Evolutionary conservation across 768 basidiomycete species (phyloP).

Genomic region (Hortiboletus campestris): DNA sequence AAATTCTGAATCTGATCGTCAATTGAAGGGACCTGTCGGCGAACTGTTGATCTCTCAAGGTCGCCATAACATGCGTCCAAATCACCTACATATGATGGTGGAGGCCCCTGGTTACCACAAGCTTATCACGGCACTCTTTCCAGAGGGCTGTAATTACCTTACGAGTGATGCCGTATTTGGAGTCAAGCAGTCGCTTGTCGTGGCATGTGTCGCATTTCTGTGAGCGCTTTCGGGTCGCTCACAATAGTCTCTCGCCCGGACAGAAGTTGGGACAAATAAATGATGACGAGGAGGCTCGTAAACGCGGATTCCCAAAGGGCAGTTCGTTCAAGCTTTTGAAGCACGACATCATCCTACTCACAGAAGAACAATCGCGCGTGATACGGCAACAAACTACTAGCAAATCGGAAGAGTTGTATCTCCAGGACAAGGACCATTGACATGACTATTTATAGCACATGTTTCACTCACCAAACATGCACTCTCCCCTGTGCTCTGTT

Average conservation of each 20-base stretch:
- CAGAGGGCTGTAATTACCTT: constrained; percentile 65
- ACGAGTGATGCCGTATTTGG: constrained; percentile 79
- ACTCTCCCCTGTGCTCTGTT: not conserved
- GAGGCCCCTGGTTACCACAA: constrained; percentile 71
- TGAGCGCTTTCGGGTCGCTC: not conserved
- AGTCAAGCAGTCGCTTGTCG: constrained; percentile 73
- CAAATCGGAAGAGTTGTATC: constrained; percentile 7
- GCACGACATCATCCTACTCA: constrained; percentile 45
- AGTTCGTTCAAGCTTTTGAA: constrained; percentile 48
- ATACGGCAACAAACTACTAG: constrained; percentile 21
- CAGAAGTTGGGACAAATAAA: constrained; percentile 54
- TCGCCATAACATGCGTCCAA: constrained; percentile 77
- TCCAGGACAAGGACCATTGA: constrained; percentile 2
- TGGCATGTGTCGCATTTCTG: constrained; percentile 46
- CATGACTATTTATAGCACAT: not conserved
- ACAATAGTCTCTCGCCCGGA: not conserved
- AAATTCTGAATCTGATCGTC: constrained; percentile 17
- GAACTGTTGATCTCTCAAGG: constrained; percentile 51
- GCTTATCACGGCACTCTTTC: constrained; percentile 72
- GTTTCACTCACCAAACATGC: not conserved
- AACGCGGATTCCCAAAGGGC: constrained; percentile 46
- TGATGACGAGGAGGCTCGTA: constrained; percentile 52
- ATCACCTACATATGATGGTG: constrained; percentile 75
- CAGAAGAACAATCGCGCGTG: constrained; percentile 39
- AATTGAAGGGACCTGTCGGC: constrained; percentile 64